Evolutionary conservation across 352 stramenopile species (phyloP), one percentile per base, ranked within the genome.

Genomic region (Globisporangium cylindrosporum): DNA sequence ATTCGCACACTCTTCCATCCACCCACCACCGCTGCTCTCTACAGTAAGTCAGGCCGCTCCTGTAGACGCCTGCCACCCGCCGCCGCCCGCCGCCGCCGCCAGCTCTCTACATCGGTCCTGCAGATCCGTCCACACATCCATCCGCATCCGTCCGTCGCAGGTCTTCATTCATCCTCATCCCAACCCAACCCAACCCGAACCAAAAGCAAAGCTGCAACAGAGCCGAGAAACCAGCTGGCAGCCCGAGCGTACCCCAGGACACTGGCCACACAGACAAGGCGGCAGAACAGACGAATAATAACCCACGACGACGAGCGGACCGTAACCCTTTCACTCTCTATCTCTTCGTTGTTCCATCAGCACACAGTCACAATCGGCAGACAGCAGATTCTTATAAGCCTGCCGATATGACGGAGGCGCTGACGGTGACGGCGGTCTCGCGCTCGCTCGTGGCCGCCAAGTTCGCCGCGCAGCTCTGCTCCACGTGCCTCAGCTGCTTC

Each of bases 401-500:
- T 49, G 41, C 41, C 41, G 41, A 49, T 10, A 59, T 59, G 38
- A 53, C 38, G 34, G 57, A 62, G 25, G 49, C 24, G 46, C 29
- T 24, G 38, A 36, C 14, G 24, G 34, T 20, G 56, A 66, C 59
- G 58, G 43, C 32, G 9, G 58, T 67, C 48, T 49, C 59, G 25
- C 56, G 61, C 32, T 67, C 76, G 58, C 61, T 89, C 43, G 64
- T 90, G 62, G 84, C 87, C 66, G 78, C 72, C 46, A 91, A 93
- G 64, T 73, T 93, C 53, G 73, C 77, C 25, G 80, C 85, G 62
- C 85, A 93, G 76, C 68, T 90, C 53, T 78, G 81, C 54, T 93
- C 85, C 46, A 85, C 83, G 59, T 76, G 79, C 64, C 79, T 89
- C 67, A 91, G 78, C 66, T 80, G 78, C 49, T 90, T 91, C 71